A percentile compares a stretch with the other conserved stretches of the same genome.
These are phyloP conservation scores for Earliella scabrosa DNA, from an alignment of 1,284 basidiomycete species.

Conservation along the genomic window DNA sequence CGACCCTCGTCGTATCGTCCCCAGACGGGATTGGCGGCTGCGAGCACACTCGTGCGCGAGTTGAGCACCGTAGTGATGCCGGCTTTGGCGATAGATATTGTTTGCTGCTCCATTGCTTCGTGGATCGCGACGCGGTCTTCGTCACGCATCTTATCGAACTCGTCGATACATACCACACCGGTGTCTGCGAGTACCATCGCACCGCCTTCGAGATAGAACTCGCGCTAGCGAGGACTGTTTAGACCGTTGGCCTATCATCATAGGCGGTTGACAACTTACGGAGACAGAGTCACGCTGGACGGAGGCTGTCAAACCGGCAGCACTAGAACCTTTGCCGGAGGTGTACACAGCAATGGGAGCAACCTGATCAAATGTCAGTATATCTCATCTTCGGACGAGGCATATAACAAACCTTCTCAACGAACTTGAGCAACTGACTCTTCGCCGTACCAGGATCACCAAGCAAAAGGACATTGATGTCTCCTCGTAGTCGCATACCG, in stretches of 20 bases:
- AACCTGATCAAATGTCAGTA: constrained; percentile 54
- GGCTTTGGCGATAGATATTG: constrained; percentile 99
- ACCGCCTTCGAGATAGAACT: constrained; percentile 98
- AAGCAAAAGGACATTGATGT: constrained; percentile 96
- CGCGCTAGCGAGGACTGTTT: constrained; percentile 60
- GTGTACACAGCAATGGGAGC: constrained; percentile 98
- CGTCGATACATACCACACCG: constrained; percentile 99
- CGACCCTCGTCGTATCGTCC: constrained; percentile 98
- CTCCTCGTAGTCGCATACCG: constrained; percentile 95
- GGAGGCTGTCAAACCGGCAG: constrained; percentile 96
- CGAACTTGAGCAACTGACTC: constrained; percentile 96
- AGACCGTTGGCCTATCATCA: too few relatives aligned
- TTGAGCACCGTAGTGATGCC: constrained; percentile 99
- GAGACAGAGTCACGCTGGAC: constrained; percentile 94
- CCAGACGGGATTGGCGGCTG: constrained; percentile 98
- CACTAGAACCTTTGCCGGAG: constrained; percentile 96
- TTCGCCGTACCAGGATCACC: constrained; percentile 99
- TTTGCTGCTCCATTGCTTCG: constrained; percentile 99
- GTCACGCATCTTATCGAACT: constrained; percentile 99
- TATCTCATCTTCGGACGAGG: not conserved
- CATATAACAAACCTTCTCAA: constrained; percentile 78
- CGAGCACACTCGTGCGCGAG: constrained; percentile 94
- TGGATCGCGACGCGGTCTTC: constrained; percentile 99
- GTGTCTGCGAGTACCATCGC: constrained; percentile 99
- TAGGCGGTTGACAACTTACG: constrained; percentile 48